Evolutionary conservation across 1,284 basidiomycete genomes (phyloP).

Genomic region (Naganishia sp.): DNA sequence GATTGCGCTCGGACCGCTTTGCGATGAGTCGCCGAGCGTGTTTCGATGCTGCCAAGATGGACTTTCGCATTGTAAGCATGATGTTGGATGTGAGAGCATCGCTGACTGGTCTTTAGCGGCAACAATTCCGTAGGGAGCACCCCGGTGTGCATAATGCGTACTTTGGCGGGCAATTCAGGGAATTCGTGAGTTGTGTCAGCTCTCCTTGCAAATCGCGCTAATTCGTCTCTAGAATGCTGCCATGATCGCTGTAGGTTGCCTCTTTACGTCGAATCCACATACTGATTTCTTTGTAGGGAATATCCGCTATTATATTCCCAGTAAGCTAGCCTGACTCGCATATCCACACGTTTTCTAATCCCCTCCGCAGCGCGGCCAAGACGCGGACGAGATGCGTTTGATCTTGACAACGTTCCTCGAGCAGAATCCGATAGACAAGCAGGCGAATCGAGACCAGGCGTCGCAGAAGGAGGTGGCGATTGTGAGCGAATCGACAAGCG

Average conservation of each 20-base stretch:
- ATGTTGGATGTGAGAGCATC: conserved; percentile 35
- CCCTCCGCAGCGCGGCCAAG: conserved; percentile 35
- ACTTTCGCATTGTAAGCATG: conserved; percentile 44
- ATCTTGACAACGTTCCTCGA: conserved; percentile 52
- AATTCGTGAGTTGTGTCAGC: conserved; percentile 44
- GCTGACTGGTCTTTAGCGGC: conserved; percentile 41
- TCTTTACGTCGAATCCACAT: neutral
- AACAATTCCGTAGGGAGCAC: conserved; percentile 47
- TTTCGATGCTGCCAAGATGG: conserved; percentile 48
- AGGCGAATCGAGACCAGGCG: conserved; percentile 48
- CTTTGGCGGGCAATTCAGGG: conserved; percentile 43
- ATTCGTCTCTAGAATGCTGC: conserved; percentile 45
- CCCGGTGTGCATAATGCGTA: conserved; percentile 44
- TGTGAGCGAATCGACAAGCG: conserved; percentile 34
- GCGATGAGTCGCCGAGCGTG: conserved; percentile 45
- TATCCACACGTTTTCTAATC: neutral
- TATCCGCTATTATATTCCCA: conserved; percentile 53
- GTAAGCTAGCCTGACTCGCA: conserved; percentile 31
- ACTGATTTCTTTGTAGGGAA: conserved; percentile 35
- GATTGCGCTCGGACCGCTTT: conserved; percentile 43
- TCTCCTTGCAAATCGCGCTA: neutral
- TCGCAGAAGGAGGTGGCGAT: conserved; percentile 54
- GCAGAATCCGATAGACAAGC: conserved; percentile 49
- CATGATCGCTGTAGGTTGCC: conserved; percentile 51
- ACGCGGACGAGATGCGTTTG: conserved; percentile 45